Evolutionary conservation across 257 asterid species (phyloP).

Genomic region (Solanum etuberosum): DNA sequence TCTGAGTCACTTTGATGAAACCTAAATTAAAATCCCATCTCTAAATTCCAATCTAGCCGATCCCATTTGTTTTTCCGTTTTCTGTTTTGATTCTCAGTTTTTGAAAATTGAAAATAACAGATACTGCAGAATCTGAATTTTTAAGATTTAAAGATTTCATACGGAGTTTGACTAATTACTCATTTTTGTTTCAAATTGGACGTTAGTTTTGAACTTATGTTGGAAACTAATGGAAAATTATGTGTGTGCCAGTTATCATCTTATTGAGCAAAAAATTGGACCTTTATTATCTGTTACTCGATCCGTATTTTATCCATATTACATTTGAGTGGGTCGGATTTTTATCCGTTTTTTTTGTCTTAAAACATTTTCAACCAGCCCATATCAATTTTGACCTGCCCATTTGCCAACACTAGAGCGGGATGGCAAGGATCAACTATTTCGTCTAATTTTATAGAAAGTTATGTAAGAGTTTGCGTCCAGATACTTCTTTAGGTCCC

Average conservation of each 20-base stretch:
- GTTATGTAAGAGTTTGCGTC: neutral
- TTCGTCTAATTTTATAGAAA: neutral
- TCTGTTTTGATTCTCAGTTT: neutral
- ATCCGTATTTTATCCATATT: neutral
- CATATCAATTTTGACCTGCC: neutral
- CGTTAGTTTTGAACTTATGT: neutral
- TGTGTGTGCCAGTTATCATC: neutral
- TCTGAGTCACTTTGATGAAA: neutral
- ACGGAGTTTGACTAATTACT: neutral
- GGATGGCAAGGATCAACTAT: neutral
- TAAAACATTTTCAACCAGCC: neutral
- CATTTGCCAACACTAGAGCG: neutral
- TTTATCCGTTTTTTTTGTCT: neutral
- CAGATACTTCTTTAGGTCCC: neutral
- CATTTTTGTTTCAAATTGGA: neutral
- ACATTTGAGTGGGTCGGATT: neutral
- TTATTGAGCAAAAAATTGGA: neutral
- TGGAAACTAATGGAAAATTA: neutral
- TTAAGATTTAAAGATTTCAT: neutral
- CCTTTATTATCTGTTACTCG: neutral
- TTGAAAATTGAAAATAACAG: neutral
- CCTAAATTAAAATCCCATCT: neutral
- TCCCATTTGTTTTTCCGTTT: neutral
- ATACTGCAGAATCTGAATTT: neutral
- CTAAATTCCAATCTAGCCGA: neutral